Evolutionary conservation across 1,284 basidiomycete species (phyloP), one percentile per base, ranked within the genome.

Genomic region (Kwoniella shivajii): DNA sequence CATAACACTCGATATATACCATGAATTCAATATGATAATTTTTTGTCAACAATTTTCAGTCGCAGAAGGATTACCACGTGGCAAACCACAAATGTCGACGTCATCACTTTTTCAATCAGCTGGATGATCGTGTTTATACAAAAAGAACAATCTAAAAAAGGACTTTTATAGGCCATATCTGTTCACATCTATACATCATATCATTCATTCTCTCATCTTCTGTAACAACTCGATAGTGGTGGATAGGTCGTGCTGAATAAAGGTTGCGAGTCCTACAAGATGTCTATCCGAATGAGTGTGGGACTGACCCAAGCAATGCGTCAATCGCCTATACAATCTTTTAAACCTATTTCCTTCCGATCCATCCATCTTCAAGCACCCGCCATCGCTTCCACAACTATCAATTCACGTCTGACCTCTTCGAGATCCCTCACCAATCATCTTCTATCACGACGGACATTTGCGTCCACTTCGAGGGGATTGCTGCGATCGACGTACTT

Each of bases 401-500:
- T 26, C 44, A 37, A 26, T 47, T 26, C 42, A 14, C 34, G 44
- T 31, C 29, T 43, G n/a, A 3, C 43, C n/a, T 7, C 38, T 24
- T 16, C 39, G 24, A 3, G 9, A 27, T 18, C 36, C 20, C 26
- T 13, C 6, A 22, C 24, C 11, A 20, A 18, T 14, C 24, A 29
- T 2, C 30, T 45, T 7, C n/a, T 43, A 1, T 24, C 54, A 11
- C 30, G 22, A 14, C 43, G 57, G 18, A 14, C 50, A 7, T 60
- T 64, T 49, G 16, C 36, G 6, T 39, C 52, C 1, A 46, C 50
- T 7, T 29, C 37, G 20, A 46, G 38, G 13, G 50, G 30, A 11
- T 37, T 57, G 22, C 50, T 65, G 38, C 48, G 63, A 45, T 51
- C 56, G 27, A 60, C 51, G 2, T 65, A 65, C 43, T 65, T 63